Conservation (phyloP, 163 green algal genomes). For the Chlamydomonas reinhardtii region DNA sequence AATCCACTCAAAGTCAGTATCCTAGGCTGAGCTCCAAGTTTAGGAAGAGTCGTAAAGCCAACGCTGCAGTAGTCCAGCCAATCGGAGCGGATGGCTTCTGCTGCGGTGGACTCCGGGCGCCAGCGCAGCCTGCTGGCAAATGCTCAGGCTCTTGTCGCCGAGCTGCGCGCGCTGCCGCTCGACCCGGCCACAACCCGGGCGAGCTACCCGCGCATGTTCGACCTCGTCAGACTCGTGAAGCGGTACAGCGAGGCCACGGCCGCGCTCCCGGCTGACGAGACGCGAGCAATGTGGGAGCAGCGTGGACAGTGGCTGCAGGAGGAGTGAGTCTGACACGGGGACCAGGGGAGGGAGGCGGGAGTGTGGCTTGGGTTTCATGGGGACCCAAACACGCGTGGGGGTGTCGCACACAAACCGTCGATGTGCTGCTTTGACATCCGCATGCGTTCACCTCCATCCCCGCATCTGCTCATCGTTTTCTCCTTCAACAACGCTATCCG, state of each 20-base stretch:
- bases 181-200: constrained; percentile 16
- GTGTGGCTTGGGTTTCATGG: too few relatives aligned
- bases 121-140: constrained; percentile 18
- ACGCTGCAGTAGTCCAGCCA: too few relatives aligned
- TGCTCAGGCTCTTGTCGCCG: constrained; percentile 3
- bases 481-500: too few relatives aligned
- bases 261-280: constrained; percentile 46
- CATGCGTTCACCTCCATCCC: too few relatives aligned
- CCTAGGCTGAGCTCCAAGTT: too few relatives aligned
- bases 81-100: background rate
- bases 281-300: constrained; percentile 55
- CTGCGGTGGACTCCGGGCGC: constrained; percentile 18
- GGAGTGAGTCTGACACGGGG: constrained; percentile 44
- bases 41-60: too few relatives aligned
- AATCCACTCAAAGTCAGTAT: too few relatives aligned
- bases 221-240: constrained; percentile 39
- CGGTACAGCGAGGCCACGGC: constrained; percentile 40
- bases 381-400: too few relatives aligned
- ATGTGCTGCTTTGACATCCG: too few relatives aligned
- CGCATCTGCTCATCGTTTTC: background rate
- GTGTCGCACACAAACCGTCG: too few relatives aligned
- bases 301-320: constrained; percentile 53
- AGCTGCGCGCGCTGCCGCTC: constrained; percentile 42
- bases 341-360: too few relatives aligned
- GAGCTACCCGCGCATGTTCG: constrained; percentile 48